Evolutionary conservation across 73 alveolate genomes (phyloP), one percentile per base, ranked within the genome.

Genomic region (Effrenium voratum): DNA sequence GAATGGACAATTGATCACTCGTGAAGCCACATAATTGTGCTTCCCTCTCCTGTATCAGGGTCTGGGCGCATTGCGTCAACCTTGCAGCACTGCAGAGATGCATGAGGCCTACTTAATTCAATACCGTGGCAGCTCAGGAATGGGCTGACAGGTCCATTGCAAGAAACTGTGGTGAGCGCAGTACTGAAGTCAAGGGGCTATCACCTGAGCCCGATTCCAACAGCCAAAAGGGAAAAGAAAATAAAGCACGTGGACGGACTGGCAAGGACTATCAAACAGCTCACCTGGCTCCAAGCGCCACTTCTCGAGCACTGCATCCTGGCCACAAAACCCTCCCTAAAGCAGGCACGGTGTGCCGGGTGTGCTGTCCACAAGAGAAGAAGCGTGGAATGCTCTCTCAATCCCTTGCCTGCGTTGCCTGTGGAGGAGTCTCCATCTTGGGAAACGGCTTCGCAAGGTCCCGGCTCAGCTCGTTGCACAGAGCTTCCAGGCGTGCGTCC

Each of bases 81-180:
- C n/a, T n/a, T n/a, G n/a, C n/a, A n/a, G n/a, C n/a, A n/a, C n/a
- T n/a, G n/a, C n/a, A n/a, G n/a, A n/a, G n/a, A n/a, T n/a, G n/a
- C n/a, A n/a, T n/a, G n/a, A n/a, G n/a, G n/a, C n/a, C n/a, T n/a
- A n/a, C n/a, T n/a, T n/a, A n/a, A n/a, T n/a, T n/a, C n/a, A n/a
- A n/a, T n/a, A n/a, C n/a, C n/a, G n/a, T n/a, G n/a, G n/a, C n/a
- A n/a, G n/a, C n/a, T n/a, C n/a, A n/a, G n/a, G n/a, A n/a, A n/a
- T n/a, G n/a, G n/a, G n/a, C 82, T 36, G 82, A 70, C 82, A 60
- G 12, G 52, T 87, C 60, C 84, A 87, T 66, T 34, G 95, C 95
- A 83, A 87, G 44, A 85, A 87, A 87, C 72, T 85, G 95, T 24
- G 95, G 95, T 19, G 95, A 87, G 45, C 95, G 84, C 85, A 87